Evolutionary conservation across 2,329 filamentous ascomycete genomes (phyloP).

Genomic region (Cytospora leucostoma): DNA sequence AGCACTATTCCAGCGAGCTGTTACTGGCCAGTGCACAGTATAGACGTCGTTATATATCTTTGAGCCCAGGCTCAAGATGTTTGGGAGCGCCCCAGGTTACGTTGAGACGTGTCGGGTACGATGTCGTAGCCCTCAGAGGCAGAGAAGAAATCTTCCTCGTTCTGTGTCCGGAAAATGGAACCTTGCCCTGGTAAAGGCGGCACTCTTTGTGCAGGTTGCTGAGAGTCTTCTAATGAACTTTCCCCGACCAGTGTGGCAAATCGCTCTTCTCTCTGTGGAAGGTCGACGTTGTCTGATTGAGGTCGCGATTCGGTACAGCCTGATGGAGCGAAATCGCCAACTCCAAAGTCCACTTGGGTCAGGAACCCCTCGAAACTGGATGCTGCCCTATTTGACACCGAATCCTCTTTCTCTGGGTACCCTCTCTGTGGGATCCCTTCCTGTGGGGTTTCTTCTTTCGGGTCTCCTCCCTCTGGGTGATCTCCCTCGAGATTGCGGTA

Average conservation of each 20-base stretch:
- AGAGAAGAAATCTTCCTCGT: conserved; percentile 21
- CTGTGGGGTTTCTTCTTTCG: neutral
- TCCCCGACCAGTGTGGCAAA: conserved; percentile 7
- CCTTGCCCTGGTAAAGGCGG: conserved; percentile 15
- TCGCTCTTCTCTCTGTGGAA: conserved; percentile 4
- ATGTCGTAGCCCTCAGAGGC: conserved; percentile 23
- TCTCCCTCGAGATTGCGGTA: conserved; percentile 7
- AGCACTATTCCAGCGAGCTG: neutral
- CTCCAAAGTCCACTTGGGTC: conserved; percentile 23
- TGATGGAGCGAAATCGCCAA: conserved; percentile 9
- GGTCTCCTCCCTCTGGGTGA: neutral
- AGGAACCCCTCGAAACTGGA: conserved; percentile 21
- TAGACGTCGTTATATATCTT: neutral
- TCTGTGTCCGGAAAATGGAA: conserved; percentile 20
- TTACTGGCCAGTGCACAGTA: neutral
- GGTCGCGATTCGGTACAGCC: neutral
- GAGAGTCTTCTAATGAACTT: conserved; percentile 18
- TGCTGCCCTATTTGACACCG: neutral
- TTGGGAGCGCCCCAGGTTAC: neutral
- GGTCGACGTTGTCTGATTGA: neutral
- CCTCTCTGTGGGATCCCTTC: neutral
- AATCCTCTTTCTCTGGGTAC: neutral
- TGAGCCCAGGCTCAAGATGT: neutral
- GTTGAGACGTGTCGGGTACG: conserved; percentile 20
- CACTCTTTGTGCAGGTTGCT: conserved; percentile 24